Evolutionary conservation across 23 red algal species (phyloP).

Genomic region (Chondrus crispus): DNA sequence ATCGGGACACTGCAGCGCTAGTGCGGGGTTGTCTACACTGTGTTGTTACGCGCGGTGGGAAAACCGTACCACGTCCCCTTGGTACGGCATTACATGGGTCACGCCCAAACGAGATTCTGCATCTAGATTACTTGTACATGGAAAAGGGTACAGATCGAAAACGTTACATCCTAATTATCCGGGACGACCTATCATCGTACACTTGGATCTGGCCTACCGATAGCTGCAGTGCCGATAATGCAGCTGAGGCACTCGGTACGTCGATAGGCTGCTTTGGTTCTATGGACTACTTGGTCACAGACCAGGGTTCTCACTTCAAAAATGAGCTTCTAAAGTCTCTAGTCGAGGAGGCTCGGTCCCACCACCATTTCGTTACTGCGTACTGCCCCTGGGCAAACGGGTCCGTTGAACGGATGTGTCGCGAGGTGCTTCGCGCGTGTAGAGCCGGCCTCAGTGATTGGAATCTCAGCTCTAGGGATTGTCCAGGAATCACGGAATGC

Average conservation of each 20-base stretch:
- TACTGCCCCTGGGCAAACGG: conserved; percentile 5
- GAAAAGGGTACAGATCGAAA: neutral
- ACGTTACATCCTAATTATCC: neutral
- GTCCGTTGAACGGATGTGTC: neutral
- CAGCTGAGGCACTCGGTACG: neutral
- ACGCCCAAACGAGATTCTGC: neutral
- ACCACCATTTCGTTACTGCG: neutral
- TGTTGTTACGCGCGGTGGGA: neutral
- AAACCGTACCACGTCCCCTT: neutral
- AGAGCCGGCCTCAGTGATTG: neutral
- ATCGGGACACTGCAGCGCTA: neutral
- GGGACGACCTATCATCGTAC: neutral
- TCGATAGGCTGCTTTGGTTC: neutral
- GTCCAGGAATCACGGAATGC: neutral
- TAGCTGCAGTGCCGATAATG: neutral
- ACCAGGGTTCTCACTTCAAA: conserved; percentile 3
- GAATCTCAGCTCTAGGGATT: neutral
- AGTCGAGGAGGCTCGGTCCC: neutral
- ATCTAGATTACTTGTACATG: neutral
- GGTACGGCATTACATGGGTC: neutral
- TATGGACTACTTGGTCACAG: neutral
- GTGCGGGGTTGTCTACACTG: neutral
- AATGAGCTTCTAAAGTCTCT: neutral
- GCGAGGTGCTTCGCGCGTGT: neutral
- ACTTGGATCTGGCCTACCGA: neutral